phyloP scores from a whole-genome alignment of 2,329 filamentous ascomycete genomes.

The Penicillium polonicum region DNA sequence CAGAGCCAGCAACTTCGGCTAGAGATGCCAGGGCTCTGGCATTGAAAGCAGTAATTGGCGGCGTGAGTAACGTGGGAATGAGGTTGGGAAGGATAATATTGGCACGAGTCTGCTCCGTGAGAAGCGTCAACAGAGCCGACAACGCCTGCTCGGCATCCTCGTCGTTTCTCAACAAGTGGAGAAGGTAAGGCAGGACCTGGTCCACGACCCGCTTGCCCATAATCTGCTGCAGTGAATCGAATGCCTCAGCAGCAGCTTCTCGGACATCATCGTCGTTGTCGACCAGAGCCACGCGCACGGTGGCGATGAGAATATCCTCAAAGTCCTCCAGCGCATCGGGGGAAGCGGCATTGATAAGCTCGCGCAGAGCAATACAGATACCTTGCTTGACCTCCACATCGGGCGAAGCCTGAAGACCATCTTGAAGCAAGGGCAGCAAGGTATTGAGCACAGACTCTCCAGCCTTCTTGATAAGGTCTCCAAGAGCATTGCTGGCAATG shows the following conservation, averaged over 20 bases:
- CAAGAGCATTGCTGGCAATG: constrained; percentile 94
- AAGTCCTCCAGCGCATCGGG: constrained; percentile 88
- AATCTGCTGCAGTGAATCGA: constrained; percentile 90
- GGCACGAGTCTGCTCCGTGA: constrained; percentile 88
- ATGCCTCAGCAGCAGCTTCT: constrained; percentile 94
- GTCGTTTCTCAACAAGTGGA: constrained; percentile 83
- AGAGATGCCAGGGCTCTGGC: constrained; percentile 90
- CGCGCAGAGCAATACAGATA: constrained; percentile 92
- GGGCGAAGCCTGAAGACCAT: constrained; percentile 81
- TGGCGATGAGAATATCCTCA: constrained; percentile 90
- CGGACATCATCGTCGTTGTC: constrained; percentile 87
- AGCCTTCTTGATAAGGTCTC: constrained; percentile 94
- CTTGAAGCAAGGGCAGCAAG: constrained; percentile 85
- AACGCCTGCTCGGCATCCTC: constrained; percentile 88
- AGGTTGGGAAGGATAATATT: constrained; percentile 97
- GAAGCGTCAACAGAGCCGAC: constrained; percentile 84
- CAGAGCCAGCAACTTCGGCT: constrained; percentile 82
- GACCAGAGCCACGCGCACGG: constrained; percentile 87
- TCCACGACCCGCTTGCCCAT: constrained; percentile 93
- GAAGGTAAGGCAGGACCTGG: constrained; percentile 87
- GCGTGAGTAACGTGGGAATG: constrained; percentile 84
- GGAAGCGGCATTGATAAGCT: constrained; percentile 86
- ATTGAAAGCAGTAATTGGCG: constrained; percentile 92
- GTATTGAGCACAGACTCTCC: constrained; percentile 89
- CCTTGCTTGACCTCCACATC: constrained; percentile 94